Percentiles rank a stretch among this genome's conserved stretches.
Evolutionary conservation across 257 asterid genomes (phyloP).

Genomic region (Solanum chilense): DNA sequence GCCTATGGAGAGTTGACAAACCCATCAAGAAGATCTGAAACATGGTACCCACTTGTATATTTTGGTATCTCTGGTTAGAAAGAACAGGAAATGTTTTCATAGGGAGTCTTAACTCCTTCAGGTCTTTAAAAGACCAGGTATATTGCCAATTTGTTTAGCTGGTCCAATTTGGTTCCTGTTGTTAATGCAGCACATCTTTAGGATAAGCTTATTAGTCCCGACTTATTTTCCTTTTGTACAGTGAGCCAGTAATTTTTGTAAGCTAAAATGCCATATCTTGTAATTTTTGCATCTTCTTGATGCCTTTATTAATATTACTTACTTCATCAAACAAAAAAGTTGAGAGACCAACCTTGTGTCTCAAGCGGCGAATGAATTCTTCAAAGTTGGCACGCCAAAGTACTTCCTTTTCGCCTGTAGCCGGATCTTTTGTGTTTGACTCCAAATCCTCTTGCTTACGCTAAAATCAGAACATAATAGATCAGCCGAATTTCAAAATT

Average conservation of each 20-base stretch:
- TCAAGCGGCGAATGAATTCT: slow-evolving; percentile 56
- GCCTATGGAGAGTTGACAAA: not conserved
- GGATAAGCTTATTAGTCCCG: not conserved
- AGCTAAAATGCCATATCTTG: not conserved
- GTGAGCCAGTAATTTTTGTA: not conserved
- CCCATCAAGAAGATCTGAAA: not conserved
- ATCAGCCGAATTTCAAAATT: slow-evolving; percentile 10
- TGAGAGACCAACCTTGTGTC: slow-evolving; percentile 50
- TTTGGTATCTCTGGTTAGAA: not conserved
- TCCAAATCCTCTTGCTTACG: slow-evolving; percentile 44
- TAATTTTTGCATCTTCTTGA: not conserved
- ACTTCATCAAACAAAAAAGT: not conserved
- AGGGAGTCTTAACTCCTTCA: not conserved
- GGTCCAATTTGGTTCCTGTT: not conserved
- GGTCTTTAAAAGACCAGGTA: not conserved
- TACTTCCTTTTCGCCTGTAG: slow-evolving; percentile 30
- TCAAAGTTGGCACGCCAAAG: slow-evolving; percentile 93
- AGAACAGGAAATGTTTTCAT: not conserved
- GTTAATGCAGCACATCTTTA: not conserved
- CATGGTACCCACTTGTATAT: not conserved
- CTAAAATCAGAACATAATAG: slow-evolving; percentile 20
- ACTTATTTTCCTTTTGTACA: not conserved
- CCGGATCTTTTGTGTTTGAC: slow-evolving; percentile 33
- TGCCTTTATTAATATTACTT: not conserved
- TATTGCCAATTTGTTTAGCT: not conserved